Evolutionary conservation across 1,284 basidiomycete species (phyloP), one percentile per base, ranked within the genome.

Genomic region (Ganoderma multipileum): DNA sequence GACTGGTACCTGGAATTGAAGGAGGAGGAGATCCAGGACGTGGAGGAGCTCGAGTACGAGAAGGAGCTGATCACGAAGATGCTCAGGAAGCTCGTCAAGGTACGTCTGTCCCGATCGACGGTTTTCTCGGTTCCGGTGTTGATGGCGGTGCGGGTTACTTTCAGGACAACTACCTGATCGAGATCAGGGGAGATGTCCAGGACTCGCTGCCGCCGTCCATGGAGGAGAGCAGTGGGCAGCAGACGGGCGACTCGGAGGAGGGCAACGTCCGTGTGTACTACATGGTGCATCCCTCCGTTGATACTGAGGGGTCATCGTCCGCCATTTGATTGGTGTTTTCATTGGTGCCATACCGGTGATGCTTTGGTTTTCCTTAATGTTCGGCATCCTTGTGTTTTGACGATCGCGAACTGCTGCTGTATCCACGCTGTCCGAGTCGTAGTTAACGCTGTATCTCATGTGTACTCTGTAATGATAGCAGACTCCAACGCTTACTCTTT

Each of bases 1-100:
- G 95, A 98, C 79, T 98, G 96, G 96, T 99, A 99, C 79, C 87
- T 99, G 64, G 96, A 99, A 83, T 83, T 89, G 71, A 92, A 89
- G 79, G 98, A 99, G 81, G 84, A 86, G 42, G 92, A 96, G 72
- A 84, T 99, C 60, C 89, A 93, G 71, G 91, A 92, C 61, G 86
- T 96, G 18, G 95, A 97, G 66, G 93, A 97, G 77, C 83, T 98
- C n/a, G 95, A 98, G 75, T 91, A 94, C 73, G 95, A 99, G 83
- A 93, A 91, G 75, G 93, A 95, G 79, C 84, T 99, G 68, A 91
- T 99, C 72, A 89, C 87, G 58, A 99, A 99, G 83, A 92, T 98
- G 76, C 80, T 99, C 71, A 89, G 85, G 74, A 96, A 95, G 81
- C 83, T 99, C 67, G 93, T 97, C 71, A 97, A 96, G 89, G 97